These are phyloP conservation scores for Pycnococcus provasolii DNA, from an alignment of 139 green algal genomes.

Conservation along the genomic window DNA sequence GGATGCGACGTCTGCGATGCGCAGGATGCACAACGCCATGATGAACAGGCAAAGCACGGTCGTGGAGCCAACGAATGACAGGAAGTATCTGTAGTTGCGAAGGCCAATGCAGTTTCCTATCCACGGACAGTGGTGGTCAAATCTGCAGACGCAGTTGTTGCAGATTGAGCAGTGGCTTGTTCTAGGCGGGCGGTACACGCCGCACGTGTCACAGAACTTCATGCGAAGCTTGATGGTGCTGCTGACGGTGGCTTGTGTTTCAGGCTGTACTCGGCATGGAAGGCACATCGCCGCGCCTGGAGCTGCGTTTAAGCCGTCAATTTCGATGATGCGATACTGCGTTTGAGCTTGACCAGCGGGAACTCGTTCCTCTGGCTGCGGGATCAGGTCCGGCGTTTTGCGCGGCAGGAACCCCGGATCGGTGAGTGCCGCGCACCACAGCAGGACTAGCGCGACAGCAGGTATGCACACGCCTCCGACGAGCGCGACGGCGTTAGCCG, in stretches of 20 bases:
- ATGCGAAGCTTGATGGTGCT: slow-evolving; percentile 47
- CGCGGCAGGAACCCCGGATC: slow-evolving; percentile 87
- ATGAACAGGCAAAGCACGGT: slow-evolving; percentile 72
- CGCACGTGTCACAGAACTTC: slow-evolving; percentile 64
- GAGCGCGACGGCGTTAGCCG: background rate
- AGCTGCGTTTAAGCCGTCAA: background rate
- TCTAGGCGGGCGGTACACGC: slow-evolving; percentile 86
- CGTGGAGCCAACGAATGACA: slow-evolving; percentile 79
- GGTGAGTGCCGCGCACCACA: slow-evolving; percentile 16
- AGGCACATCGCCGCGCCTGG: slow-evolving; percentile 22
- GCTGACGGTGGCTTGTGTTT: background rate
- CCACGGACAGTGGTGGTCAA: slow-evolving; percentile 99
- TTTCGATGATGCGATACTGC: background rate
- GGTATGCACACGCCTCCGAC: slow-evolving; percentile 26
- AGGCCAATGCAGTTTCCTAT: slow-evolving; percentile 79
- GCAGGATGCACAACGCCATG: slow-evolving; percentile 50
- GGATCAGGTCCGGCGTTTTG: slow-evolving; percentile 54
- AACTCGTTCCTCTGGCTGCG: background rate
- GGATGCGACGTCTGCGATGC: slow-evolving; percentile 8
- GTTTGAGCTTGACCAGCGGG: background rate
- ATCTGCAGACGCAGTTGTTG: slow-evolving; percentile 95
- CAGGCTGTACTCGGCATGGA: slow-evolving; percentile 26
- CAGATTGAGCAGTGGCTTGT: slow-evolving; percentile 90
- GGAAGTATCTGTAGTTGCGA: slow-evolving; percentile 96
- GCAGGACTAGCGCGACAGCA: slow-evolving; percentile 43